phyloP scores from a whole-genome alignment of 129 eudicot species.

The Lactuca saligna region DNA sequence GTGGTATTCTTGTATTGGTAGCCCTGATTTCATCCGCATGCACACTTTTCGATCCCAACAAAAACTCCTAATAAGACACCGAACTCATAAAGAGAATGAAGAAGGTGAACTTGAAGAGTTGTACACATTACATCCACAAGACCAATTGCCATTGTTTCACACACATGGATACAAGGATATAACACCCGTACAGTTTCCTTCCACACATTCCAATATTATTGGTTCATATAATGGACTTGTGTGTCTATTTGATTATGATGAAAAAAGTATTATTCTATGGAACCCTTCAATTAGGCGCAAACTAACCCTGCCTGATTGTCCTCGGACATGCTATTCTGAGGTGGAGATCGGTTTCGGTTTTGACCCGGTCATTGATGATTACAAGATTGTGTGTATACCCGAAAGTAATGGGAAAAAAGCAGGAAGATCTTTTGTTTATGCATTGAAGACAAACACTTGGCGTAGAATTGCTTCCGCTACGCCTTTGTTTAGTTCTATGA shows the following conservation, averaged over 20 bases:
- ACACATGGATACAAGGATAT: neutral
- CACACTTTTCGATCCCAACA: neutral
- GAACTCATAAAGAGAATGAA: no score
- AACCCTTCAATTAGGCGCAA: slow-evolving; percentile 1
- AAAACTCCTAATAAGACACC: no score
- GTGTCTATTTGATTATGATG: neutral
- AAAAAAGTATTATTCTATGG: neutral
- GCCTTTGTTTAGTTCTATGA: neutral
- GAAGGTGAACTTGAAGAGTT: no score
- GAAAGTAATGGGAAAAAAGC: neutral
- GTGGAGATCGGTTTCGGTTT: neutral
- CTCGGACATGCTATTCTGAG: neutral
- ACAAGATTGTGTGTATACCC: neutral
- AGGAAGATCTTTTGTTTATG: neutral
- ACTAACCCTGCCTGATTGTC: neutral
- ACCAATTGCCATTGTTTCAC: neutral
- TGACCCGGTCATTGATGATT: slow-evolving; percentile 1
- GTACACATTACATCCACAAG: neutral
- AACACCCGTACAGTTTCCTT: neutral
- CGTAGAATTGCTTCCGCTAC: neutral
- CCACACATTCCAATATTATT: neutral
- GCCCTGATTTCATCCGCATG: slow-evolving; percentile 12
- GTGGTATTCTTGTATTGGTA: slow-evolving; percentile 18
- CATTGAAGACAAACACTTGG: neutral
- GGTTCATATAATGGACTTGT: neutral